Evolutionary conservation across 331 rosid species (phyloP).

Genomic region (Saraca asoca): DNA sequence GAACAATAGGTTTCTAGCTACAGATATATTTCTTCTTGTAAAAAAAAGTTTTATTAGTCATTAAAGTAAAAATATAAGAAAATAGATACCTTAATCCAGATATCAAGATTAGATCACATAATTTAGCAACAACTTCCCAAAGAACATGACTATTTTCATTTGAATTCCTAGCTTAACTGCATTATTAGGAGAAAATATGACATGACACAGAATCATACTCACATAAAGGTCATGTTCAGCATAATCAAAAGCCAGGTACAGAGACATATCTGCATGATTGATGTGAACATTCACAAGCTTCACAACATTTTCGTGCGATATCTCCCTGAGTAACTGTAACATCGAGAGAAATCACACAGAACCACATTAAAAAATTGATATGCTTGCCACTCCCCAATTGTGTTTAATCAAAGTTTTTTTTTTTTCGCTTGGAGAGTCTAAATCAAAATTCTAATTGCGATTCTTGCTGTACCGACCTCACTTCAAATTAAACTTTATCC

Average conservation of each 20-base stretch:
- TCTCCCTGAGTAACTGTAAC: conserved; percentile 86
- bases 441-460: not conserved
- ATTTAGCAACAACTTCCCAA: not conserved
- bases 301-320: conserved; percentile 88
- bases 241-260: conserved; percentile 94
- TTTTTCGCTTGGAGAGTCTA: not conserved
- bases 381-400: not conserved
- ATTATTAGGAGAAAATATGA: not conserved
- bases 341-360: conserved; percentile 23
- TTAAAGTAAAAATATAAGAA: not conserved
- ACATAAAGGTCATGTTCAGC: conserved; percentile 98
- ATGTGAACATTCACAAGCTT: conserved; percentile 96
- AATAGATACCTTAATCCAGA: not conserved
- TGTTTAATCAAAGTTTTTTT: not conserved
- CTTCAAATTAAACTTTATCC: conserved; percentile 7
- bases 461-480: not conserved
- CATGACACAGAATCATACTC: conserved; percentile 39
- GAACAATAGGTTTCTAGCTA: conserved; percentile 23
- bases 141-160: conserved; percentile 17
- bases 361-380: conserved; percentile 13
- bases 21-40: conserved; percentile 12
- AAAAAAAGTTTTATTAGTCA: conserved; percentile 7
- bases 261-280: conserved; percentile 93
- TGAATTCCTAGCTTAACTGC: conserved; percentile 6
- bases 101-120: conserved; percentile 8